Evolutionary conservation across 805 yeast genomes (phyloP).

Genomic region (Schwanniomyces vanrijiae): DNA sequence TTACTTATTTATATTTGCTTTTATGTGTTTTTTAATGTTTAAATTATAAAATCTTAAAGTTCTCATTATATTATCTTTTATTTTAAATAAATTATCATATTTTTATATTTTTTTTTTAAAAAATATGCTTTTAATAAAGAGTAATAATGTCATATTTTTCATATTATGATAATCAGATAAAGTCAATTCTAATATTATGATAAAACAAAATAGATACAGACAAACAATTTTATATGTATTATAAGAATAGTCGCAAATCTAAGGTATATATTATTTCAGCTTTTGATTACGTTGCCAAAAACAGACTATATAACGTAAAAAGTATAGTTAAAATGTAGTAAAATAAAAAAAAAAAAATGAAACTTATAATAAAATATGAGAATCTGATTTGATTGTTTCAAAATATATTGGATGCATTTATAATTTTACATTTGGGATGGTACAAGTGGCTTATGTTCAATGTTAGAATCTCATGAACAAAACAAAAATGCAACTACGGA

Average conservation of each 20-base stretch:
- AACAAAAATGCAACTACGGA: background rate
- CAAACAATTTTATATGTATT: no score
- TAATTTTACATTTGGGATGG: constrained; percentile 1
- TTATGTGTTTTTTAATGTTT: no score
- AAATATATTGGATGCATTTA: background rate
- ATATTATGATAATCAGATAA: no score
- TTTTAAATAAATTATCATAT: no score
- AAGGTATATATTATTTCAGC: background rate
- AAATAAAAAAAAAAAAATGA: background rate
- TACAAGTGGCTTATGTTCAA: background rate
- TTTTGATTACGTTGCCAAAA: background rate
- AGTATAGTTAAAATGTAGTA: background rate
- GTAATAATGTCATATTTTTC: no score
- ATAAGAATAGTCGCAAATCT: background rate
- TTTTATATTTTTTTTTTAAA: no score
- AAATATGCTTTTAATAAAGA: no score
- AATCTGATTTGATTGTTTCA: background rate
- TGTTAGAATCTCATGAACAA: background rate
- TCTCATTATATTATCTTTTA: no score
- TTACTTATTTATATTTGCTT: no score
- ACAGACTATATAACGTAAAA: background rate
- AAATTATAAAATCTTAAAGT: no score
- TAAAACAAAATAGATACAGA: no score
- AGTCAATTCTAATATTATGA: no score
- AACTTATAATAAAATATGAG: background rate